Base-by-base conservation (phyloP, 1,139 yeast species). In the Blastobotrys petasosporus region DNA sequence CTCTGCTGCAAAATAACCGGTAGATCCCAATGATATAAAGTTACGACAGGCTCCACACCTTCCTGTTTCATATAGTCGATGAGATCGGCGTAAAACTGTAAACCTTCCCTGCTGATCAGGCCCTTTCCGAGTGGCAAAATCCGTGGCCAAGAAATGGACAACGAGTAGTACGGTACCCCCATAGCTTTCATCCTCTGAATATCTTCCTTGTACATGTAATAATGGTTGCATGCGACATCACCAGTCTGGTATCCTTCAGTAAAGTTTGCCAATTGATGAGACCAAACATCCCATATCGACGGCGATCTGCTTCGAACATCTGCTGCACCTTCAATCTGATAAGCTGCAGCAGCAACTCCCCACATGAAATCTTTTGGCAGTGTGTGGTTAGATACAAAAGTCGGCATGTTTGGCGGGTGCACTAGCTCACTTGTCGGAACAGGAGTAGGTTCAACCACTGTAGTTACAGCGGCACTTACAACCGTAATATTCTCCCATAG, bases 321-420 rank as follows among this genome's bases (percentile, higher is more conserved):
- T n/a, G 60, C 52, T 7, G 69, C 69, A 30, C 70, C 70, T 54
- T 66, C 70, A 31, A 64, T 60, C 49, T 66, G 70, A 29, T 42
- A 37, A 2, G 55, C 53, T 8, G 16, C 12, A 31, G 15, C 33
- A 31, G 45, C 47, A 7, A 44, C 41, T 2, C 47, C 45, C n/a
- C 32, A 37, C 33, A 40, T 17, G 16, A 45, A 45, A 13, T 42
- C 45, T 8, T 16, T 20, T 3, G 45, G 45, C 32, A 45, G 36
- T 2, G 46, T 35, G 15, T 33, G 10, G 8, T 13, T 15, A 11
- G 28, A 23, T n/a, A 25, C 38, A 15, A 40, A 34, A 3, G 16
- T 15, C 13, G 43, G 43, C 34, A 40, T 33, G 16, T 40, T 34
- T 25, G 43, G 43, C 9, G 43, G 43, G 12, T 9, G 12, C 11